phyloP scores from a whole-genome alignment of 1,284 basidiomycete genomes.

The Marasmius sp. region DNA sequence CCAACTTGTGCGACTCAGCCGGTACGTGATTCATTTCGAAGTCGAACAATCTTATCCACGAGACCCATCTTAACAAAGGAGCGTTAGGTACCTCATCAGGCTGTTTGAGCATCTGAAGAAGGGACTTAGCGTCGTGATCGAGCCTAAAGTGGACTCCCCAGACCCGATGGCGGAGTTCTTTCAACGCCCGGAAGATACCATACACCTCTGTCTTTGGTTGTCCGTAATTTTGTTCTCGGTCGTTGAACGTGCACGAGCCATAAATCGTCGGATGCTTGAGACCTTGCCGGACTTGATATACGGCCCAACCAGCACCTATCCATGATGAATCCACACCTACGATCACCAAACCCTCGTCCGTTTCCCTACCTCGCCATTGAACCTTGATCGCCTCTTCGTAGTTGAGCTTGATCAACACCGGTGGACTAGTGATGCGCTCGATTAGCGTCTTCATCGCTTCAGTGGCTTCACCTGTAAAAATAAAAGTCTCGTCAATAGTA shows the following conservation, averaged over 20 bases:
- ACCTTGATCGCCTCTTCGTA: conserved; percentile 22
- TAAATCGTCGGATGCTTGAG: conserved; percentile 25
- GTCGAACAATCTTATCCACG: conserved; percentile 29
- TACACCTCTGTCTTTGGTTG: conserved; percentile 39
- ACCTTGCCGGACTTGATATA: conserved; percentile 25
- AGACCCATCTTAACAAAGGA: conserved; percentile 33
- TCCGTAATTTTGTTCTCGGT: conserved; percentile 30
- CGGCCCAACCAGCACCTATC: conserved; percentile 30
- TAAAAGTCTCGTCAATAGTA: conserved; percentile 17
- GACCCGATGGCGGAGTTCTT: conserved; percentile 26
- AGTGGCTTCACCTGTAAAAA: conserved; percentile 17
- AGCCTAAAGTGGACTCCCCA: conserved; percentile 31
- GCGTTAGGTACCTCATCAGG: conserved; percentile 34
- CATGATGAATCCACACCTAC: conserved; percentile 33
- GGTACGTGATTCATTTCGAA: conserved; percentile 31
- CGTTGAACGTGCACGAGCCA: conserved; percentile 32
- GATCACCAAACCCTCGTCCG: conserved; percentile 27
- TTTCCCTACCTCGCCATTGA: neutral
- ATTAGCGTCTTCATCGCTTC: conserved; percentile 29
- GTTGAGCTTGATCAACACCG: conserved; percentile 28
- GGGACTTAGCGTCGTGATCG: conserved; percentile 32
- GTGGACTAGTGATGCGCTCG: conserved; percentile 18
- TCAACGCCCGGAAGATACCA: conserved; percentile 32
- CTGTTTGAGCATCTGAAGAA: conserved; percentile 32
- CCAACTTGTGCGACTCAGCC: conserved; percentile 21